phyloP scores from a whole-genome alignment of 257 asterid species.

The Solanum verrucosum region DNA sequence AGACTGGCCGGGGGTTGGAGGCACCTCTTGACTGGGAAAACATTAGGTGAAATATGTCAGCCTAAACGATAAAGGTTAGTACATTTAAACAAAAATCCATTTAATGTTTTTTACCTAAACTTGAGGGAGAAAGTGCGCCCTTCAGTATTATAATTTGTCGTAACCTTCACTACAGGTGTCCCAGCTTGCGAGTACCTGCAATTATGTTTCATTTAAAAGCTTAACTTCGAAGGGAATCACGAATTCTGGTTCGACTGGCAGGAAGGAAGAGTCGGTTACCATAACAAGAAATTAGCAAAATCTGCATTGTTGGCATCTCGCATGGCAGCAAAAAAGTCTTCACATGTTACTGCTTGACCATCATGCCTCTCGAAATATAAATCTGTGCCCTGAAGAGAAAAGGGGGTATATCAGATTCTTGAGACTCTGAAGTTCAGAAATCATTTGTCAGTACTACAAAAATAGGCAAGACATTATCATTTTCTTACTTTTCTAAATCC shows the following conservation, averaged over 20 bases:
- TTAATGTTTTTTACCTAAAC: conserved; percentile 47
- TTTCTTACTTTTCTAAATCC: conserved; percentile 69
- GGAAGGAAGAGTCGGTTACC: conserved; percentile 30
- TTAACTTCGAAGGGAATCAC: background rate
- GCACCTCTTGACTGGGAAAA: conserved; percentile 82
- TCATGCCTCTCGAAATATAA: conserved; percentile 73
- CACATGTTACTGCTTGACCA: conserved; percentile 85
- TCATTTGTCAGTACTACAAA: background rate
- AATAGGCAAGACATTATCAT: background rate
- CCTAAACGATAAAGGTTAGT: background rate
- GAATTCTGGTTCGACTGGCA: conserved; percentile 9
- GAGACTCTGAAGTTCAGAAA: background rate
- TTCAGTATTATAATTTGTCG: conserved; percentile 48
- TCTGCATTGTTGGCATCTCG: conserved; percentile 91
- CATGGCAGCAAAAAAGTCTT: conserved; percentile 91
- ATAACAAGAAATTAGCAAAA: conserved; percentile 70
- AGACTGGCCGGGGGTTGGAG: conserved; percentile 85
- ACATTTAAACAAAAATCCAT: background rate
- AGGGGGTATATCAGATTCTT: background rate
- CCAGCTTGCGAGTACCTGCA: conserved; percentile 99
- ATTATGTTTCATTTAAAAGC: conserved; percentile 3
- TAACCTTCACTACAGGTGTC: conserved; percentile 69
- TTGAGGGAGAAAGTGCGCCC: conserved; percentile 60
- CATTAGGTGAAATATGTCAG: conserved; percentile 5
- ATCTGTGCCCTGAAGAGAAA: conserved; percentile 62